Evolutionary conservation across 345 rosid genomes (phyloP).

Genomic region (Eucalyptus curtisii): DNA sequence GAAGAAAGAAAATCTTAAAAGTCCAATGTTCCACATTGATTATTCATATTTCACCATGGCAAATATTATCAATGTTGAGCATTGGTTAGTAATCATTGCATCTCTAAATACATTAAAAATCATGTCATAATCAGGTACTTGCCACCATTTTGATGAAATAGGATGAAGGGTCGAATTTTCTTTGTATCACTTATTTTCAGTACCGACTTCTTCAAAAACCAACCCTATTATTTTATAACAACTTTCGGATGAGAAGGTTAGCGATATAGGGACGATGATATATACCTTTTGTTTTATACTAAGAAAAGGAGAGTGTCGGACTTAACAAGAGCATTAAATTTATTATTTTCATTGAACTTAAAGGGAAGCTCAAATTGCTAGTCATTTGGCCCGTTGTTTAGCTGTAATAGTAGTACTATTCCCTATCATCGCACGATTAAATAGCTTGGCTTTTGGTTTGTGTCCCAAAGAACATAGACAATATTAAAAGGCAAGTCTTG

Average conservation of each 20-base stretch:
- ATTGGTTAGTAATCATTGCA: not conserved
- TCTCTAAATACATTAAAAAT: not conserved
- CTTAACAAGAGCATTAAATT: not conserved
- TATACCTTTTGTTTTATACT: not conserved
- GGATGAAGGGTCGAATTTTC: not conserved
- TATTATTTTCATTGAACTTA: not conserved
- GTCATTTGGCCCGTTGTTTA: not conserved
- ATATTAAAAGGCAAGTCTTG: not conserved
- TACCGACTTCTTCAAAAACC: fast-evolving
- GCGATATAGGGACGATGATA: not conserved
- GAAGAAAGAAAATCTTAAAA: not conserved
- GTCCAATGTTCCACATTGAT: not conserved
- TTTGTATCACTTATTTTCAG: not conserved
- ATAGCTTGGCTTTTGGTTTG: not conserved
- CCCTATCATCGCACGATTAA: not conserved
- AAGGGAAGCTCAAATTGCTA: not conserved
- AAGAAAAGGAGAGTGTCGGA: not conserved
- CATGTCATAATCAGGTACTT: not conserved
- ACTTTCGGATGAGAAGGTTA: not conserved
- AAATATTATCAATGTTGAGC: not conserved
- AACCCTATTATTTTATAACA: not conserved
- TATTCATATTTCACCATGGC: not conserved
- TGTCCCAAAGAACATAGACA: not conserved
- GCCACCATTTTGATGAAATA: not conserved
- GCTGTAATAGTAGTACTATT: not conserved